phyloP scores from a whole-genome alignment of 805 yeast species.

The Wickerhamomyces kurtzmanii region DNA sequence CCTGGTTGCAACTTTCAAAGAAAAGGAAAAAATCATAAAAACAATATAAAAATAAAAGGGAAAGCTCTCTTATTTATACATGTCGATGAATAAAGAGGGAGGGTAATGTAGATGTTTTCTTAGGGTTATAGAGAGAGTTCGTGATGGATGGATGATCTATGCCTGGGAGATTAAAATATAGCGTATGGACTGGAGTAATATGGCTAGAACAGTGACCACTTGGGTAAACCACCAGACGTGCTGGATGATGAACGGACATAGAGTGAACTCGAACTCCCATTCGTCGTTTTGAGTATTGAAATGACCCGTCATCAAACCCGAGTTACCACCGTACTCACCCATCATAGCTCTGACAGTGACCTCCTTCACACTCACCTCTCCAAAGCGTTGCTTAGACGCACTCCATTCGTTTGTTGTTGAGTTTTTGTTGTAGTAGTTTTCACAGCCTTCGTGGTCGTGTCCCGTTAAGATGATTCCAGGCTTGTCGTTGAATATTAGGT shows the following conservation, averaged over 20 bases:
- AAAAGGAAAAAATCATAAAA: constrained; percentile 5
- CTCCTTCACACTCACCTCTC: constrained; percentile 46
- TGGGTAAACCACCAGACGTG: constrained; percentile 95
- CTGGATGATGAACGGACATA: constrained; percentile 80
- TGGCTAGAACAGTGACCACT: constrained; percentile 25
- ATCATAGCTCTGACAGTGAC: constrained; percentile 86
- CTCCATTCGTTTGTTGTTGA: constrained; percentile 40
- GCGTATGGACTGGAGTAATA: not conserved
- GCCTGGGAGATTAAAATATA: constrained; percentile 1
- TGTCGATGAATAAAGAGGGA: too few relatives aligned
- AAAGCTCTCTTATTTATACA: too few relatives aligned
- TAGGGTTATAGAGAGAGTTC: not conserved
- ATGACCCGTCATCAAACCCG: constrained; percentile 76
- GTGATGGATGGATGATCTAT: not conserved
- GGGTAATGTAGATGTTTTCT: too few relatives aligned
- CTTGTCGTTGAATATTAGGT: constrained; percentile 57
- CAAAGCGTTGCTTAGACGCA: constrained; percentile 34
- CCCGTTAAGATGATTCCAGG: constrained; percentile 86
- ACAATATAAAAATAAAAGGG: too few relatives aligned
- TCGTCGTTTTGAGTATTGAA: constrained; percentile 28
- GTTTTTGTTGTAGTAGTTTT: constrained; percentile 47
- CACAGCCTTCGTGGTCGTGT: constrained; percentile 95
- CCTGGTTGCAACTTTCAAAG: constrained; percentile 22
- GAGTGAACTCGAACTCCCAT: constrained; percentile 62
- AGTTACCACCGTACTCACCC: constrained; percentile 92